Evolutionary conservation across 208 protist genomes (phyloP).

Genomic region (Leishmania tropica): DNA sequence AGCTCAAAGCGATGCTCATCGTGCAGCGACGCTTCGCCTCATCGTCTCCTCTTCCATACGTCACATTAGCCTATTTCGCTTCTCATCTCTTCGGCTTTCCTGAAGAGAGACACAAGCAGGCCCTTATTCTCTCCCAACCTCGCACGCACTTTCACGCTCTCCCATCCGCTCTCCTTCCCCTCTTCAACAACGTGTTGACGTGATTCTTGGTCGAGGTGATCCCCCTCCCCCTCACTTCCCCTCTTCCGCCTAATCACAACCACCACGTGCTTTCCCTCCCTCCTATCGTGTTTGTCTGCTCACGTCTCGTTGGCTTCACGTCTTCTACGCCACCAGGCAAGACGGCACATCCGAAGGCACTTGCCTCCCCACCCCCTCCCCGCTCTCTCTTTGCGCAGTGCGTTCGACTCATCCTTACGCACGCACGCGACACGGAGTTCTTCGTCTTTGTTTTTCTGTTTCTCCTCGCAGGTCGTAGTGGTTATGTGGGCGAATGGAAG

Average conservation of each 20-base stretch:
- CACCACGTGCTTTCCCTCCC: neutral
- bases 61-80: neutral
- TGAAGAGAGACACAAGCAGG: neutral
- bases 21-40: neutral
- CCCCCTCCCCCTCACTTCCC: neutral
- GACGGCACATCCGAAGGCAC: neutral
- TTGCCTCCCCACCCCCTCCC: neutral
- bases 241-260: neutral
- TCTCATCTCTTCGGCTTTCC: neutral
- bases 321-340: neutral
- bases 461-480: neutral
- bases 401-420: neutral
- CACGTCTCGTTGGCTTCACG: neutral
- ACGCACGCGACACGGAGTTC: neutral
- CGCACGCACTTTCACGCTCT: neutral
- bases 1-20: neutral
- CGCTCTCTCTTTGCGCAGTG: neutral
- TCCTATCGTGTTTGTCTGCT: neutral
- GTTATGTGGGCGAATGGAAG: conserved; percentile 1
- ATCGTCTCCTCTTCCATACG: neutral
- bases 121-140: neutral
- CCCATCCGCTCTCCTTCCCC: neutral
- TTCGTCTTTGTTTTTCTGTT: neutral
- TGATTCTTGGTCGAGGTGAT: neutral
- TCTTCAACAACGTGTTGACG: neutral